Evolutionary conservation across 2,329 filamentous ascomycete species (phyloP).

Genomic region (Fusarium buxicola): DNA sequence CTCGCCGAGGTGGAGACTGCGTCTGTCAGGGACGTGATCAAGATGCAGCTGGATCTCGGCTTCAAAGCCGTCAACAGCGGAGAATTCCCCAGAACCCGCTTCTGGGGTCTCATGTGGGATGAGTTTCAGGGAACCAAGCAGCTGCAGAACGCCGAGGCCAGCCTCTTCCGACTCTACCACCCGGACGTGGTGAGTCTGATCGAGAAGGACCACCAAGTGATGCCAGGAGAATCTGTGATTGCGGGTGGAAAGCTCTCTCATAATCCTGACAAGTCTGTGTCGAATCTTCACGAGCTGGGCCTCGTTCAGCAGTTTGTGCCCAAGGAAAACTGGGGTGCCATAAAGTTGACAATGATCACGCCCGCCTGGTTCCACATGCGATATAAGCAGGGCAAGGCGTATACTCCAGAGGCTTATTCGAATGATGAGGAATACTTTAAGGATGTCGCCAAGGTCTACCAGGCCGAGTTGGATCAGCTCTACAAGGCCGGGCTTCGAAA

Average conservation of each 20-base stretch:
- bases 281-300: slow-evolving; percentile 63
- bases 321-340: slow-evolving; percentile 60
- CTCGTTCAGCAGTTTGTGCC: slow-evolving; percentile 61
- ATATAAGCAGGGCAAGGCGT: slow-evolving; percentile 46
- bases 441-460: slow-evolving; percentile 74
- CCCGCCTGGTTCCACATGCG: slow-evolving; percentile 56
- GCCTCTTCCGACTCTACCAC: slow-evolving; percentile 66
- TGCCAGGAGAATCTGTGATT: slow-evolving; percentile 68
- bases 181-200: slow-evolving; percentile 66
- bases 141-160: slow-evolving; percentile 62
- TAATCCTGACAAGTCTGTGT: slow-evolving; percentile 54
- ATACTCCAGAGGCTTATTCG: slow-evolving; percentile 42
- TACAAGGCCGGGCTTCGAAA: slow-evolving; percentile 73
- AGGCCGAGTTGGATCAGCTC: slow-evolving; percentile 69
- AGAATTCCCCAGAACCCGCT: slow-evolving; percentile 69
- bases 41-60: slow-evolving; percentile 74
- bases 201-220: slow-evolving; percentile 64
- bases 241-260: slow-evolving; percentile 61
- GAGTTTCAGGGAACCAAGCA: slow-evolving; percentile 62
- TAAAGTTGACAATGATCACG: slow-evolving; percentile 67
- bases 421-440: slow-evolving; percentile 66
- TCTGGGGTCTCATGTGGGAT: slow-evolving; percentile 64
- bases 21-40: slow-evolving; percentile 64
- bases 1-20: slow-evolving; percentile 72
- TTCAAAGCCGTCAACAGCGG: slow-evolving; percentile 76